A percentile compares a stretch with the other conserved stretches of the same genome.
Conservation (phyloP, 768 basidiomycete genomes). For the Pulveroboletus sp. region DNA sequence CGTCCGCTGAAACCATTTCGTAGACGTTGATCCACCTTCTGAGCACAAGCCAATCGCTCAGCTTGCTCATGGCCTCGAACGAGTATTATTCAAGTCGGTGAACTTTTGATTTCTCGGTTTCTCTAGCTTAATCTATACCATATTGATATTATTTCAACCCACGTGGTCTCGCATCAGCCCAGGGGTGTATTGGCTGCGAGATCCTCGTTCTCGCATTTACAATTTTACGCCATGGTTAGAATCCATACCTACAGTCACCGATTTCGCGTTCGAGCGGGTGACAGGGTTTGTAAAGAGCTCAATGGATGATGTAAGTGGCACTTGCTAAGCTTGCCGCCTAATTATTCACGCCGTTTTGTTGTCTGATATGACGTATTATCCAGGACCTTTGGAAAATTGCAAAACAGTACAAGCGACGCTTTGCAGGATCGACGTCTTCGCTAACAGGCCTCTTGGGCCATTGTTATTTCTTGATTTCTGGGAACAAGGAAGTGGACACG, state of each 20-base stretch:
- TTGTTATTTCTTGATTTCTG: slow-evolving; percentile 83
- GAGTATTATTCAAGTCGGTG: slow-evolving; percentile 72
- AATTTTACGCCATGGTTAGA: slow-evolving; percentile 76
- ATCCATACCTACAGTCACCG: slow-evolving; percentile 65
- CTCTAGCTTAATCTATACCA: background rate
- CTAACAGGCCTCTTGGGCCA: slow-evolving; percentile 80
- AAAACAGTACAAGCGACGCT: slow-evolving; percentile 50
- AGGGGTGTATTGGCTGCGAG: slow-evolving; percentile 84
- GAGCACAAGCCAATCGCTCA: slow-evolving; percentile 53
- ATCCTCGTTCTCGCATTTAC: slow-evolving; percentile 80
- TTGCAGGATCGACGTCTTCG: slow-evolving; percentile 88
- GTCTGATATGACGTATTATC: background rate
- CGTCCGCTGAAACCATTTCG: background rate
- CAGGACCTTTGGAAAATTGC: slow-evolving; percentile 68
- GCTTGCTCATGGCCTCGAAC: slow-evolving; percentile 61
- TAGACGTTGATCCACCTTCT: slow-evolving; percentile 43
- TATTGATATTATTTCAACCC: background rate
- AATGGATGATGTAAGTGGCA: slow-evolving; percentile 53
- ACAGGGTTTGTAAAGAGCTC: slow-evolving; percentile 75
- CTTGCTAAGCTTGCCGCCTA: background rate
- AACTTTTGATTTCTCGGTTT: background rate
- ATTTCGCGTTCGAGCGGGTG: slow-evolving; percentile 82
- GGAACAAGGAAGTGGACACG: slow-evolving; percentile 61
- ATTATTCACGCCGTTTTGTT: background rate
- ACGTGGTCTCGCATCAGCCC: slow-evolving; percentile 45